A percentile compares a stretch with the other conserved stretches of the same genome.
phyloP scores from a whole-genome alignment of 352 stramenopile species.

The Phytophthora crassamura region DNA sequence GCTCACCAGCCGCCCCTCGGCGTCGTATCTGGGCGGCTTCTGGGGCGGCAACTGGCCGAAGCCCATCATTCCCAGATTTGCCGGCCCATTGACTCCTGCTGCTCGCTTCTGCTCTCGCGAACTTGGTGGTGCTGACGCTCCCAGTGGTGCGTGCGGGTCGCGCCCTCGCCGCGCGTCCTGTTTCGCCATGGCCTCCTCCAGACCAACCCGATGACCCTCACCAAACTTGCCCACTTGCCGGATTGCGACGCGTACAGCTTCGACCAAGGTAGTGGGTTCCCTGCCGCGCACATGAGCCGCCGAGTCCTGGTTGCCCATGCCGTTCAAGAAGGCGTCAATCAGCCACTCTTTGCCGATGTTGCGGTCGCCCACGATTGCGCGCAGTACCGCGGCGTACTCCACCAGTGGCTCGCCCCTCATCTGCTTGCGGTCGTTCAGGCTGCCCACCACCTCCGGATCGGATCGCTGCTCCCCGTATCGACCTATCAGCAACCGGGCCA shows the following conservation, averaged over 20 bases:
- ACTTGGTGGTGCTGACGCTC: no score
- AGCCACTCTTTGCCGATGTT: neutral
- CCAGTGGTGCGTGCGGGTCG: no score
- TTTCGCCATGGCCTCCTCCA: neutral
- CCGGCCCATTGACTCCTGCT: no score
- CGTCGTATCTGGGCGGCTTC: no score
- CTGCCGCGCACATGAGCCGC: constrained; percentile 1
- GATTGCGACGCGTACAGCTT: neutral
- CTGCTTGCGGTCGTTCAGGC: neutral
- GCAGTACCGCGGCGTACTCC: constrained; percentile 1
- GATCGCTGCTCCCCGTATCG: neutral
- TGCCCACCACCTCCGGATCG: neutral
- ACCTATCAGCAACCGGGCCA: neutral
- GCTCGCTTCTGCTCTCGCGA: no score
- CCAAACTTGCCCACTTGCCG: neutral
- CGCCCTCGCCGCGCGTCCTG: neutral
- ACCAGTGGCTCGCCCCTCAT: constrained; percentile 1
- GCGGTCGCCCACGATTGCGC: neutral
- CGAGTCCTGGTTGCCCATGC: neutral
- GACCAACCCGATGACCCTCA: constrained; percentile 1
- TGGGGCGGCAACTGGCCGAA: no score
- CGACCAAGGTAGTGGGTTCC: neutral
- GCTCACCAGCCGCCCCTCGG: no score
- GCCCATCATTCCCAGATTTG: no score
- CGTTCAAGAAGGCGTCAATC: constrained; percentile 2